These are phyloP conservation scores for Vigna radiata DNA, from an alignment of 306 rosid genomes.

Conservation along the genomic window DNA sequence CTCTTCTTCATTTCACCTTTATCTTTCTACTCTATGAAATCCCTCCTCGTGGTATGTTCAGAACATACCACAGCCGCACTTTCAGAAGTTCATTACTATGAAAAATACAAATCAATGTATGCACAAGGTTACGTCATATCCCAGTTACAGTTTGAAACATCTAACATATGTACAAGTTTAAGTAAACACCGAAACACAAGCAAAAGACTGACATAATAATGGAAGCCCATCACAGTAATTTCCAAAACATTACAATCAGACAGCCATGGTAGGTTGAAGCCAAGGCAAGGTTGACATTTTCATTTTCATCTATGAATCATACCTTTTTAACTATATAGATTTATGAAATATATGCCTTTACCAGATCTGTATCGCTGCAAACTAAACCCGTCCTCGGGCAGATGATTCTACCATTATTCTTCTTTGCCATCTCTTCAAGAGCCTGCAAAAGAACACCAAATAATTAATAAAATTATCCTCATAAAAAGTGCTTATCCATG, in stretches of 20 bases:
- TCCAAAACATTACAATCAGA: constrained; percentile 35
- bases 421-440: constrained; percentile 88
- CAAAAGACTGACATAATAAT: constrained; percentile 12
- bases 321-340: constrained; percentile 23
- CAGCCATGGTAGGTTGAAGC: constrained; percentile 28
- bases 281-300: constrained; percentile 35
- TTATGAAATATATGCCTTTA: constrained; percentile 80
- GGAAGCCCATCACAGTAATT: constrained; percentile 32
- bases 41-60: background rate
- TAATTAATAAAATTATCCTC: constrained; percentile 31
- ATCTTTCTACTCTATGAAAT: background rate
- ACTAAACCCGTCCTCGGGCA: constrained; percentile 83
- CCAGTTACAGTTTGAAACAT: constrained; percentile 42
- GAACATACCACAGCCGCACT: background rate
- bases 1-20: too few relatives aligned
- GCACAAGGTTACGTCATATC: constrained; percentile 37
- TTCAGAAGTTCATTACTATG: background rate
- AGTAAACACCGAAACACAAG: constrained; percentile 38
- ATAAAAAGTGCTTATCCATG: background rate
- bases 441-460: constrained; percentile 64
- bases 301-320: constrained; percentile 33
- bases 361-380: constrained; percentile 71
- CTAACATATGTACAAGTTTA: constrained; percentile 49
- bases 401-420: constrained; percentile 71
- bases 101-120: constrained; percentile 37